A percentile compares a stretch with the other conserved stretches of the same genome.
These are phyloP conservation scores for Suillus clintonianus DNA, from an alignment of 768 basidiomycete species.

Conservation along the genomic window DNA sequence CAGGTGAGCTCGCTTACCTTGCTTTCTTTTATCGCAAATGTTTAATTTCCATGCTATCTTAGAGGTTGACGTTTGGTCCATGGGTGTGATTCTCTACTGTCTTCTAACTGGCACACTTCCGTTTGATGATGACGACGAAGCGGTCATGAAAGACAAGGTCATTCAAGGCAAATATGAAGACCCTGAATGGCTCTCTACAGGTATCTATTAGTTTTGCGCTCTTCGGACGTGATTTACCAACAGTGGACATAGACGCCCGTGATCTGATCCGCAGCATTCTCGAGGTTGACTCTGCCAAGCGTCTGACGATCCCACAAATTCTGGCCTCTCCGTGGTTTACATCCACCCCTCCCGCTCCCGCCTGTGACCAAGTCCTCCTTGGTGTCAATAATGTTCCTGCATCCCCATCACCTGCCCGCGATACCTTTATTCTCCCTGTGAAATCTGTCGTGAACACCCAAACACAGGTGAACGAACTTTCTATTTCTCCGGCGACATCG, in stretches of 20 bases:
- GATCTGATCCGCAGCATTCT: constrained; percentile 79
- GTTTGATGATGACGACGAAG: constrained; percentile 89
- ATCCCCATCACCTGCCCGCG: too few relatives aligned
- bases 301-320: constrained; percentile 82
- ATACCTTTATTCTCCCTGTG: too few relatives aligned
- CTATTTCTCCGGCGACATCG: too few relatives aligned
- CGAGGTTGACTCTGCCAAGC: constrained; percentile 71
- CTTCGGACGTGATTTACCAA: constrained; percentile 31
- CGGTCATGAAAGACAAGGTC: too few relatives aligned
- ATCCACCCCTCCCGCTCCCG: constrained; percentile 18
- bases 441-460: too few relatives aligned
- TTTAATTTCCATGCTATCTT: constrained; percentile 16
- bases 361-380: constrained; percentile 4
- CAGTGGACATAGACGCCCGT: too few relatives aligned
- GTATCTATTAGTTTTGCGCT: constrained; percentile 41
- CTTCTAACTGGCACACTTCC: constrained; percentile 88
- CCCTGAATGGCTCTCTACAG: constrained; percentile 86
- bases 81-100: constrained; percentile 89
- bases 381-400: too few relatives aligned
- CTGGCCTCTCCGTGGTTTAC: constrained; percentile 88
- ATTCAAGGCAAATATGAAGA: constrained; percentile 90
- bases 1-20: constrained; percentile 52
- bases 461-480: too few relatives aligned
- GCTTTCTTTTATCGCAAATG: background rate
- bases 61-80: constrained; percentile 97